Conservation (phyloP, 2,329 filamentous ascomycete genomes). For the Dactylellina parvicollis region DNA sequence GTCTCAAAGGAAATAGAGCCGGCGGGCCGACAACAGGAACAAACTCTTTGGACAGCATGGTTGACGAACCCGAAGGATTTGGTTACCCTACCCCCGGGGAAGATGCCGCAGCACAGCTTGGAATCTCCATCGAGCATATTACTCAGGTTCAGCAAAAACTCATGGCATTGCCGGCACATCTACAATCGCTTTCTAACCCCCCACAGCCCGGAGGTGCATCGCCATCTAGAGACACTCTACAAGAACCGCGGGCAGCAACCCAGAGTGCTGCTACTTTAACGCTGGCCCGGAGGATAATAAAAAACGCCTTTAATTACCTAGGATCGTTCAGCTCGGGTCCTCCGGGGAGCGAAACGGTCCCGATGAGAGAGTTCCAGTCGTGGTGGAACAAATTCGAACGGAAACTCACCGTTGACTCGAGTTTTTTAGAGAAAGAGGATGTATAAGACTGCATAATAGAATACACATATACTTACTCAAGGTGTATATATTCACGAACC, state of each 20-base stretch:
- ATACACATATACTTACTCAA: too few species aligned
- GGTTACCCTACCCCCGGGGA: conserved; percentile 52
- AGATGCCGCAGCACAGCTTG: conserved; percentile 65
- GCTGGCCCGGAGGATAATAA: conserved; percentile 91
- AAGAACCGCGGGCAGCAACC: conserved; percentile 57
- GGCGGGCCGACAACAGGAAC: conserved; percentile 23
- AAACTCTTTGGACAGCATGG: conserved; percentile 62
- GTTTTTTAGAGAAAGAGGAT: conserved; percentile 81
- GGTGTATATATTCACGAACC: too few species aligned
- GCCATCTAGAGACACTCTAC: conserved; percentile 45
- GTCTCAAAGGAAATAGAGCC: conserved; percentile 67
- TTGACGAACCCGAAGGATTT: conserved; percentile 61
- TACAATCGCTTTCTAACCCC: conserved; percentile 58
- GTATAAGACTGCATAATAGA: conserved; percentile 59
- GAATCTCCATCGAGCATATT: conserved; percentile 82
- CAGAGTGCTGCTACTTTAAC: conserved; percentile 69
- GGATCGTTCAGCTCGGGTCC: conserved; percentile 76
- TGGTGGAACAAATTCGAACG: conserved; percentile 99
- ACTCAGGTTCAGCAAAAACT: conserved; percentile 76
- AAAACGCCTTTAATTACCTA: conserved; percentile 96
- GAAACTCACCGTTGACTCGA: conserved; percentile 83
- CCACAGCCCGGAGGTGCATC: conserved; percentile 52
- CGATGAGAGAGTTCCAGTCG: conserved; percentile 92
- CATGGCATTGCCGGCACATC: conserved; percentile 67
- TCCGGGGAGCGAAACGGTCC: conserved; percentile 81